These are phyloP conservation scores for Trichomonas gallinae DNA, from an alignment of 208 protist species.

Conservation along the genomic window DNA sequence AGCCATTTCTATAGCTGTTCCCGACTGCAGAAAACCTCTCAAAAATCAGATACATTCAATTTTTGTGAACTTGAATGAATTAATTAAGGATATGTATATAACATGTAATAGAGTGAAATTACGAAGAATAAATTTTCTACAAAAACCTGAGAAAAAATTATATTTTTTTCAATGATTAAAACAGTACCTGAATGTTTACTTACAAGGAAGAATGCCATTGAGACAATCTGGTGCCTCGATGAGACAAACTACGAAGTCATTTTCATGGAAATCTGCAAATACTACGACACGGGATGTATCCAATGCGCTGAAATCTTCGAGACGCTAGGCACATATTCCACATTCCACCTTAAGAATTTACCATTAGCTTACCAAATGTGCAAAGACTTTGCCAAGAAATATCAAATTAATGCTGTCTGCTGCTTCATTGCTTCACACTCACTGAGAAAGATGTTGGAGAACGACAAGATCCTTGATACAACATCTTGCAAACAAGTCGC, in stretches of 20 bases:
- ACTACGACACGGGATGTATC: neutral
- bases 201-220: neutral
- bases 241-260: neutral
- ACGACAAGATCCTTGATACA: neutral
- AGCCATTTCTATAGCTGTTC: no score
- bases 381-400: neutral
- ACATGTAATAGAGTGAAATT: no score
- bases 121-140: no score
- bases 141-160: no score
- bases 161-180: neutral
- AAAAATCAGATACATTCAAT: no score
- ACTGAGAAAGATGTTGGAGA: neutral
- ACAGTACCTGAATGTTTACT: neutral
- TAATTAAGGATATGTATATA: no score
- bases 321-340: neutral
- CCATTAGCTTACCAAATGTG: neutral
- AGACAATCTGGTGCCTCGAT: neutral
- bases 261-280: neutral
- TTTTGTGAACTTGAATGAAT: no score
- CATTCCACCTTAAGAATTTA: neutral
- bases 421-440: neutral
- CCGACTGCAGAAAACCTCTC: no score
- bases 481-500: neutral
- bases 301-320: neutral
- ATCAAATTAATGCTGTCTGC: neutral